phyloP scores from a whole-genome alignment of 2,329 filamentous ascomycete genomes.

The Fusarium proliferatum region DNA sequence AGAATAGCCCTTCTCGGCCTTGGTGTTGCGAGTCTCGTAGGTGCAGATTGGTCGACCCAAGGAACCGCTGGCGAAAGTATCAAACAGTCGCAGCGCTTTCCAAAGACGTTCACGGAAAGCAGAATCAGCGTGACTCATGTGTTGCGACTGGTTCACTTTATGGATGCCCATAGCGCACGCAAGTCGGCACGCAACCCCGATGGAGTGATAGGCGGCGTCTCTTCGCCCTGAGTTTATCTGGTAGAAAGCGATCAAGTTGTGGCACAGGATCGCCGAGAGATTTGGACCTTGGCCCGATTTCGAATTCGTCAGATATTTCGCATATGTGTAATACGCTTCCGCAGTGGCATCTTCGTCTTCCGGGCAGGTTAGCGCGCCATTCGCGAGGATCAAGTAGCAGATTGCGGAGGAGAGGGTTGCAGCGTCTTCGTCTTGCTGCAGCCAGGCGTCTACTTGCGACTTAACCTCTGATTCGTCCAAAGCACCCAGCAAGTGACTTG shows the following conservation, averaged over 20 bases:
- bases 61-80: not conserved
- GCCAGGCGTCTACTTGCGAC: not conserved
- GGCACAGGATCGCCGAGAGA: not conserved
- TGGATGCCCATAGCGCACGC: not conserved
- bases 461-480: not conserved
- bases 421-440: rapidly evolving
- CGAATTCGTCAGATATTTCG: not conserved
- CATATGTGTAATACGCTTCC: not conserved
- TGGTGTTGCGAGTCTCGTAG: not conserved
- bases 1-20: not conserved
- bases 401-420: not conserved
- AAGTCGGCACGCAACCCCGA: not conserved
- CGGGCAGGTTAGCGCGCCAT: not conserved
- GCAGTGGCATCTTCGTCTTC: not conserved
- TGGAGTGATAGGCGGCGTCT: not conserved
- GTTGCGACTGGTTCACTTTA: not conserved
- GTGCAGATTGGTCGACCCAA: not conserved
- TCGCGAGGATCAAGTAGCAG: not conserved
- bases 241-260: not conserved
- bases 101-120: not conserved
- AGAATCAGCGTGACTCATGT: not conserved
- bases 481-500: not conserved
- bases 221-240: not conserved
- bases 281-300: not conserved
- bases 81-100: not conserved